Base-by-base conservation (phyloP, 352 stramenopile species). In the Plasmopara halstedii region DNA sequence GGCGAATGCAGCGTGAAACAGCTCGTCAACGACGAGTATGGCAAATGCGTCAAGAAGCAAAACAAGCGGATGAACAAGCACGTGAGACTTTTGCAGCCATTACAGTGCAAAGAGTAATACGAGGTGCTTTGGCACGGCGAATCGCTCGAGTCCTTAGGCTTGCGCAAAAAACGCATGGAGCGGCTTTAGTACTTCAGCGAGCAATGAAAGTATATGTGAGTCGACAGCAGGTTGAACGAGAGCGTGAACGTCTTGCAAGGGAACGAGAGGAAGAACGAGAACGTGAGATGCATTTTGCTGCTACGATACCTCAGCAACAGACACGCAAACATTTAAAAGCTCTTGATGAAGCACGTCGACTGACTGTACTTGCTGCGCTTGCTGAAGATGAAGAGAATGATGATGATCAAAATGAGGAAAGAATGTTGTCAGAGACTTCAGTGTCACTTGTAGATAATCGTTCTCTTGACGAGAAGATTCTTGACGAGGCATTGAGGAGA, bases 281-380 rank as follows among this genome's bases (percentile, higher is more conserved):
- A 32, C 47, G 29, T 40, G 56, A 57, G 29, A 60, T 62, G 29
- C 46, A 64, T n/a, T 64, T 50, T 4, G 75, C 72, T 27, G 75
- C 73, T 14, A 44, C 34, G 0, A 52, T 73, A 6, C 46, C 85
- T 23, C 72, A 87, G 49, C 72, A 66, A 11, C 63, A 75, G n/a
- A 56, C 57, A 11, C 62, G 75, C 3, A 62, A 62, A 34, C 53
- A 31, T 11, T 34, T 66, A 18, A 52, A 53, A 45, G 34, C 37
- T 20, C 18, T 55, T 3, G 42, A 62, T 46, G 53, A 52, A 50
- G 50, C 26, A 46, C 44, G 52, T 34, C 6, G 43, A 22, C 32
- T 57, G 50, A 38, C 51, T 32, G 9, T 39, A 51, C 25, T 48
- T 20, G 34, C 34, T 41, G 43, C 23, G 27, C 60, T 31, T 53